Evolutionary conservation across 768 basidiomycete species (phyloP).

Genomic region (Termitomyces sp.): DNA sequence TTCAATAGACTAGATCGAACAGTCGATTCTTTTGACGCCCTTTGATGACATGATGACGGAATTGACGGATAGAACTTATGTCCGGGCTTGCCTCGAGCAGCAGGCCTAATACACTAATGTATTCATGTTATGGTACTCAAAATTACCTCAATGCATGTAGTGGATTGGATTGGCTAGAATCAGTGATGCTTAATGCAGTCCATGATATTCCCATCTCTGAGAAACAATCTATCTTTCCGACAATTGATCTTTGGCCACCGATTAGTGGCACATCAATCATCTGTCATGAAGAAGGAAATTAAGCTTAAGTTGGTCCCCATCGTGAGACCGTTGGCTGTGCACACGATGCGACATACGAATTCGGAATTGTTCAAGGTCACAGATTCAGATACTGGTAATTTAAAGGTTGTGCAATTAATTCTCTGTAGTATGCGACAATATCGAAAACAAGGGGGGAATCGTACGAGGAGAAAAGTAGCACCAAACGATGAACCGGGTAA

Average conservation of each 20-base stretch:
- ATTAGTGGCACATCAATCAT: too few relatives aligned
- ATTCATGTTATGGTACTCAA: not conserved
- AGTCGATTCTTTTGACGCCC: not conserved
- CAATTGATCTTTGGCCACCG: not conserved
- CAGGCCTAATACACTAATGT: not conserved
- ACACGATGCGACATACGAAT: not conserved
- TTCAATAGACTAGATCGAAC: slow-evolving; percentile 5
- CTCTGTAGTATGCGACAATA: not conserved
- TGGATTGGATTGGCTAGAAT: not conserved
- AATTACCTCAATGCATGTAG: not conserved
- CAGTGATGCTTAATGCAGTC: not conserved
- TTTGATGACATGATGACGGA: not conserved
- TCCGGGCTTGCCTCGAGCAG: not conserved
- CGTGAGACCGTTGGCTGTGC: not conserved
- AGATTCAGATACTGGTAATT: not conserved
- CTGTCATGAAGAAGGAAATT: too few relatives aligned
- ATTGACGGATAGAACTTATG: not conserved
- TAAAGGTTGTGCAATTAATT: not conserved
- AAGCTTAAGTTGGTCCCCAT: not conserved
- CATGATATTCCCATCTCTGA: not conserved
- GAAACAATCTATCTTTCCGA: not conserved
- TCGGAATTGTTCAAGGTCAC: not conserved
- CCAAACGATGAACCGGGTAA: not conserved
- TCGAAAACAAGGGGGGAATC: not conserved
- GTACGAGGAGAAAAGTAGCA: not conserved